A percentile compares a stretch with the other conserved stretches of the same genome.
phyloP scores from a whole-genome alignment of 176 grass and related monocot genomes.

The Avena insularis region DNA sequence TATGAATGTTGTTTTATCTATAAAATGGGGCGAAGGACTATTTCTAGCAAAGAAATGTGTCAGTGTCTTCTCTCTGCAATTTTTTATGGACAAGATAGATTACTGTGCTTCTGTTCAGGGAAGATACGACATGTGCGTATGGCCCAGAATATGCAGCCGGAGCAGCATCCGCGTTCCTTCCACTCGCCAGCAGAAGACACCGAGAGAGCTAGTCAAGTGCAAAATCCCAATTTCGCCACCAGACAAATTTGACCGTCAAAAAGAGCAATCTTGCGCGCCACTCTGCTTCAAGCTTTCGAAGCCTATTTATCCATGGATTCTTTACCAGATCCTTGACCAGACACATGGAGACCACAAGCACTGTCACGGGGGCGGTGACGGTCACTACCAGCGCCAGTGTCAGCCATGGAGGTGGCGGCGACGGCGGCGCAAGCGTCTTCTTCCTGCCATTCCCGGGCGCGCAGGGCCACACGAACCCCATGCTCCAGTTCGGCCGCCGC shows the following conservation, averaged over 20 bases:
- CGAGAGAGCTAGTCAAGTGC: not conserved
- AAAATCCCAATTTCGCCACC: not conserved
- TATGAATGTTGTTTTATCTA: too few relatives aligned
- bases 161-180: not conserved
- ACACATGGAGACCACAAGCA: not conserved
- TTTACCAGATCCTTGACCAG: not conserved
- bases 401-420: too few relatives aligned
- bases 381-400: not conserved
- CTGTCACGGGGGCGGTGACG: too few relatives aligned
- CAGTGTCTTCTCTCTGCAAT: too few relatives aligned
- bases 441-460: not conserved
- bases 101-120: not conserved
- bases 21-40: too few relatives aligned
- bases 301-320: not conserved
- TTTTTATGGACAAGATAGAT: not conserved
- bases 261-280: not conserved
- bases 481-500: conserved; percentile 35
- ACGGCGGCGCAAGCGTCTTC: not conserved
- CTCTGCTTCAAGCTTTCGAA: not conserved
- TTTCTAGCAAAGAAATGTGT: too few relatives aligned
- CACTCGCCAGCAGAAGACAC: not conserved
- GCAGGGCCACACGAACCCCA: conserved; percentile 37
- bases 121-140: not conserved
- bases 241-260: not conserved
- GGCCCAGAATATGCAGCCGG: not conserved